These are phyloP conservation scores for Uromyces viciae-fabae DNA, from an alignment of 1,284 basidiomycete genomes.

Conservation along the genomic window DNA sequence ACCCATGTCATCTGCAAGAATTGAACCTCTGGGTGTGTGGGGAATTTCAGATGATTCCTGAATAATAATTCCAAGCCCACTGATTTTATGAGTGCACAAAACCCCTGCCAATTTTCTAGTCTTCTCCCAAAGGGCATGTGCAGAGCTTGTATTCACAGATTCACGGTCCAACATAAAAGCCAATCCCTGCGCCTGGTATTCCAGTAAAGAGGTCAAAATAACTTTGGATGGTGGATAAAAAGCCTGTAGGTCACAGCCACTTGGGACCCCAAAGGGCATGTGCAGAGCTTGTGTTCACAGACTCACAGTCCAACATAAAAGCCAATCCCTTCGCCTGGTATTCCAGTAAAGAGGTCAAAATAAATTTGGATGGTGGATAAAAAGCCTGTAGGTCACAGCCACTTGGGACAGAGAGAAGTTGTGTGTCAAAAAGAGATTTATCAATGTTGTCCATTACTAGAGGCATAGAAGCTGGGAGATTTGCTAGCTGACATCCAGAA, in stretches of 20 bases:
- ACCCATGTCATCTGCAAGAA: slow-evolving; percentile 55
- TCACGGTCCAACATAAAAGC: slow-evolving; percentile 8
- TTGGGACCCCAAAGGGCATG: too few relatives aligned
- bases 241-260: too few relatives aligned
- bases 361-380: neutral
- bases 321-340: neutral
- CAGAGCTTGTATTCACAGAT: neutral
- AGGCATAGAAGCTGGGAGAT: neutral
- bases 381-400: neutral
- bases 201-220: neutral
- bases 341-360: neutral
- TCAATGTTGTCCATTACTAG: neutral
- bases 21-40: slow-evolving; percentile 34
- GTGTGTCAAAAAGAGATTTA: neutral
- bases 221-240: too few relatives aligned
- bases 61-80: neutral
- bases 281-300: neutral
- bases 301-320: neutral
- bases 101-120: too few relatives aligned
- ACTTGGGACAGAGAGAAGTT: neutral
- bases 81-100: neutral
- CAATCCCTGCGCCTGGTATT: neutral
- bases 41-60: neutral
- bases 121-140: neutral
- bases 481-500: neutral